A percentile compares a stretch with the other conserved stretches of the same genome.
Conservation (phyloP, 305 asterid species). For the Solanum hybrid region DNA sequence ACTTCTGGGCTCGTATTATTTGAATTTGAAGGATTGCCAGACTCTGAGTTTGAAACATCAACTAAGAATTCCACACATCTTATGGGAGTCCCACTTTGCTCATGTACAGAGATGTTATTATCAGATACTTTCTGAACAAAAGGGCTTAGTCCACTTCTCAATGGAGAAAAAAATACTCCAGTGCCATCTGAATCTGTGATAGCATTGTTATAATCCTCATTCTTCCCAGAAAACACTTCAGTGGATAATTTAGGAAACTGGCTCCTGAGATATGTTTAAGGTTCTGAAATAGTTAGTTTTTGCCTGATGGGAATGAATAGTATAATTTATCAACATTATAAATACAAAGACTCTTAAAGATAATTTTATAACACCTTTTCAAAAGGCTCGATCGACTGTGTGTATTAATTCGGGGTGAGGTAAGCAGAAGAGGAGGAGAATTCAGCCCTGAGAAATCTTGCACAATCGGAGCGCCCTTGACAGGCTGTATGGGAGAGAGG, state of each 20-base stretch:
- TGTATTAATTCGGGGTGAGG: conserved; percentile 35
- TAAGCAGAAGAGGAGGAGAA: conserved; percentile 40
- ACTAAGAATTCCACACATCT: conserved; percentile 30
- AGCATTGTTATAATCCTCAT: conserved; percentile 22
- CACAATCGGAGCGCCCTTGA: conserved; percentile 28
- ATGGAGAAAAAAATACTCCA: conserved; percentile 19
- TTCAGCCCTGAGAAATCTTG: conserved; percentile 43
- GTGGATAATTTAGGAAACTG: conserved; percentile 19
- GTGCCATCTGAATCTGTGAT: conserved; percentile 14
- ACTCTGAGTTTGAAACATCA: conserved; percentile 27
- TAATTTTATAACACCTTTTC: conserved; percentile 30
- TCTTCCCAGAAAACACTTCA: conserved; percentile 24
- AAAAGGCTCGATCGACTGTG: conserved; percentile 17
- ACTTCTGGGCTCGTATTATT: conserved; percentile 6
- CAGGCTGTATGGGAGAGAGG: conserved; percentile 61
- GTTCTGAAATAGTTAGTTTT: conserved; percentile 14
- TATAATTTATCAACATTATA: neutral
- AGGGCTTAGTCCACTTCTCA: conserved; percentile 13
- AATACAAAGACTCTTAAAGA: neutral
- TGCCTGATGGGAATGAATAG: neutral
- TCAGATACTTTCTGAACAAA: conserved; percentile 20
- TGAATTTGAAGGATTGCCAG: conserved; percentile 19
- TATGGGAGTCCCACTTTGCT: conserved; percentile 25
- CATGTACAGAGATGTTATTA: conserved; percentile 12
- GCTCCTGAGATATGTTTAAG: conserved; percentile 33